Conservation (phyloP, 805 yeast species). For the Lachancea sp. region DNA sequence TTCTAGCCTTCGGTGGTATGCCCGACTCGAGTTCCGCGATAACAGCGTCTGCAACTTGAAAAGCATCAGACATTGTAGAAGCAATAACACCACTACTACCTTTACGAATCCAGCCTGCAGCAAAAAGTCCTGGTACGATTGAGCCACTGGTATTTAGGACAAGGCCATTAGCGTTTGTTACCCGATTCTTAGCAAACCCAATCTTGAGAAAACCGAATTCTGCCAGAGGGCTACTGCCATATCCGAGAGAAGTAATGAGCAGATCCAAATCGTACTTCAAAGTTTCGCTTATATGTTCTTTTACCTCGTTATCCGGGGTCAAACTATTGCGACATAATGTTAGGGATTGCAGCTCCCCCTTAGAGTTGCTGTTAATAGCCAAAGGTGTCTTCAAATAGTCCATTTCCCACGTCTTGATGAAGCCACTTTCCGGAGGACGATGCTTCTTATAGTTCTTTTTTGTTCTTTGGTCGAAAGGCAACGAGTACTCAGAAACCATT, state of each 20-base stretch:
- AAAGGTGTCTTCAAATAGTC: conserved; percentile 65
- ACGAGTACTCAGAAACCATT: conserved; percentile 49
- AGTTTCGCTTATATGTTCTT: conserved; percentile 21
- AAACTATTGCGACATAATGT: conserved; percentile 17
- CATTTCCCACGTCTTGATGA: conserved; percentile 50
- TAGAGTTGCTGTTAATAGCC: conserved; percentile 37
- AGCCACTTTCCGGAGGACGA: conserved; percentile 12
- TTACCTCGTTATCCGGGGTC: conserved; percentile 21
- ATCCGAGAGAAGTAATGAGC: conserved; percentile 78
- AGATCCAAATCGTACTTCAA: conserved; percentile 47
- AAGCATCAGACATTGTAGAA: conserved; percentile 79
- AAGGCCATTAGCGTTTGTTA: conserved; percentile 43
- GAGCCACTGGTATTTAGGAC: conserved; percentile 28
- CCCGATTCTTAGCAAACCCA: conserved; percentile 46
- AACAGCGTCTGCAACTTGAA: conserved; percentile 62
- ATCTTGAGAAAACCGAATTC: conserved; percentile 51
- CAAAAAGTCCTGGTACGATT: conserved; percentile 50
- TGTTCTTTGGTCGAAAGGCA: conserved; percentile 30
- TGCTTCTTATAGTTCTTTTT: conserved; percentile 25
- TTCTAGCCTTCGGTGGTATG: not conserved
- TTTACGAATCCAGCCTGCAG: conserved; percentile 85
- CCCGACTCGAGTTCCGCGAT: conserved; percentile 41
- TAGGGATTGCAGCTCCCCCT: conserved; percentile 34
- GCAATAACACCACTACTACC: conserved; percentile 91
- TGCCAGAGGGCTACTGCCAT: conserved; percentile 55